Evolutionary conservation across 306 rosid genomes (phyloP).

Genomic region (Prunus kanzakura): DNA sequence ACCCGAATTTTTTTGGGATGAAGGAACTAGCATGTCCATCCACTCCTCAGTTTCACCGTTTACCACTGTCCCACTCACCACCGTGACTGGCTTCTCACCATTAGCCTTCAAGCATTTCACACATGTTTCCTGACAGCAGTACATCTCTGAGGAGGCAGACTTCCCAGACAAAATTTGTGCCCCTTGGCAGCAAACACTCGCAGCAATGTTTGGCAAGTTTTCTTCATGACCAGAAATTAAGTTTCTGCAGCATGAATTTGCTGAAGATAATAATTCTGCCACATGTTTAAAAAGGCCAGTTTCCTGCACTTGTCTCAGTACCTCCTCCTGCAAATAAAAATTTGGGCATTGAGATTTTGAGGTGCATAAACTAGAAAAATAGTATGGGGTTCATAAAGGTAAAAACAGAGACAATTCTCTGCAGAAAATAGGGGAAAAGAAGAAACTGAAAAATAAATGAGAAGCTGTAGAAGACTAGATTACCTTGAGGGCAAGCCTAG

Average conservation of each 20-base stretch:
- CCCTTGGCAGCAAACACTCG: slow-evolving; percentile 85
- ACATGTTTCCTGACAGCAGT: slow-evolving; percentile 72
- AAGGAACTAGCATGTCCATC: slow-evolving; percentile 80
- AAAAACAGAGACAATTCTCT: neutral
- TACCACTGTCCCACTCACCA: slow-evolving; percentile 71
- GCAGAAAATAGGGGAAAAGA: neutral
- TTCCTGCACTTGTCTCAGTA: slow-evolving; percentile 76
- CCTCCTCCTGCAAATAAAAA: slow-evolving; percentile 61
- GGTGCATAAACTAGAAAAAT: slow-evolving; percentile 2
- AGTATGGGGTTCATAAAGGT: neutral
- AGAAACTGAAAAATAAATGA: slow-evolving; percentile 10
- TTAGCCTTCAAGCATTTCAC: slow-evolving; percentile 57
- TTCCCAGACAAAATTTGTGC: slow-evolving; percentile 75
- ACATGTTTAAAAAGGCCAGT: slow-evolving; percentile 73
- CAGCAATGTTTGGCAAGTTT: slow-evolving; percentile 64
- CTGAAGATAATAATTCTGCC: slow-evolving; percentile 43
- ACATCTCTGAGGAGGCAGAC: slow-evolving; percentile 32
- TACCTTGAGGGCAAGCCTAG: slow-evolving; percentile 82
- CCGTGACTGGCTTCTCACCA: slow-evolving; percentile 59
- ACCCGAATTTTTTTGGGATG: slow-evolving; percentile 39
- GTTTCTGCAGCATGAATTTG: slow-evolving; percentile 38
- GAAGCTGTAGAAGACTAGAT: slow-evolving; percentile 11
- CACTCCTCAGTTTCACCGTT: slow-evolving; percentile 59
- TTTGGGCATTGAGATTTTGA: slow-evolving; percentile 6
- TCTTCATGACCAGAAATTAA: slow-evolving; percentile 28